phyloP scores from a whole-genome alignment of 306 rosid species.

The Citrullus colocynthis region DNA sequence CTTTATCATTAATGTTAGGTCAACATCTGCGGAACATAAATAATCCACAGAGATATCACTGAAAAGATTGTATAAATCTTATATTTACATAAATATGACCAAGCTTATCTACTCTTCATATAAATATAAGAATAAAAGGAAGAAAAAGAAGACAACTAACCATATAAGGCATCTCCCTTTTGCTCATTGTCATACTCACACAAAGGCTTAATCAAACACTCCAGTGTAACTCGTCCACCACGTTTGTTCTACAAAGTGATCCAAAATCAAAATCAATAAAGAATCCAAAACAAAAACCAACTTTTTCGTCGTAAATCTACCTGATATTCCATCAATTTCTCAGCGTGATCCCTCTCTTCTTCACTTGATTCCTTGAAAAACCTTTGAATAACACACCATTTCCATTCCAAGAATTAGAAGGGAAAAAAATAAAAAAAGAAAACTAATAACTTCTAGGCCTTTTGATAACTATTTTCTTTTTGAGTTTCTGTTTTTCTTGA shows the following conservation, averaged over 20 bases:
- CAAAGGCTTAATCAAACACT: constrained; percentile 53
- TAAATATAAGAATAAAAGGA: background rate
- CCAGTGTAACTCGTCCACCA: constrained; percentile 83
- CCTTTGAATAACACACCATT: constrained; percentile 18
- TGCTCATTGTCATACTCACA: constrained; percentile 51
- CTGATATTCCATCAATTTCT: constrained; percentile 93
- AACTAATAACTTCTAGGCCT: background rate
- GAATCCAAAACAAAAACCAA: background rate
- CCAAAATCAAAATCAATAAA: background rate
- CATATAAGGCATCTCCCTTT: constrained; percentile 67
- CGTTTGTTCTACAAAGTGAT: constrained; percentile 45
- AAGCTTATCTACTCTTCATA: background rate
- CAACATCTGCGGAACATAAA: background rate
- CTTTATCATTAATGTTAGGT: background rate
- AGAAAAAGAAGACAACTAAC: constrained; percentile 17
- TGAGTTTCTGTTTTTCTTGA: no score
- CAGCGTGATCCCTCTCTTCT: constrained; percentile 89
- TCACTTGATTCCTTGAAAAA: constrained; percentile 88
- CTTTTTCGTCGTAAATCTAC: constrained; percentile 11
- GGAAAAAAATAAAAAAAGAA: background rate
- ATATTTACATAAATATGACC: background rate
- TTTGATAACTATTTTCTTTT: no score
- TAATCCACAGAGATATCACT: background rate
- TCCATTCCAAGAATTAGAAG: background rate
- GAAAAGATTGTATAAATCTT: background rate